Base-by-base conservation (phyloP, 1,139 yeast species). In the Hansenula lynferdii region DNA sequence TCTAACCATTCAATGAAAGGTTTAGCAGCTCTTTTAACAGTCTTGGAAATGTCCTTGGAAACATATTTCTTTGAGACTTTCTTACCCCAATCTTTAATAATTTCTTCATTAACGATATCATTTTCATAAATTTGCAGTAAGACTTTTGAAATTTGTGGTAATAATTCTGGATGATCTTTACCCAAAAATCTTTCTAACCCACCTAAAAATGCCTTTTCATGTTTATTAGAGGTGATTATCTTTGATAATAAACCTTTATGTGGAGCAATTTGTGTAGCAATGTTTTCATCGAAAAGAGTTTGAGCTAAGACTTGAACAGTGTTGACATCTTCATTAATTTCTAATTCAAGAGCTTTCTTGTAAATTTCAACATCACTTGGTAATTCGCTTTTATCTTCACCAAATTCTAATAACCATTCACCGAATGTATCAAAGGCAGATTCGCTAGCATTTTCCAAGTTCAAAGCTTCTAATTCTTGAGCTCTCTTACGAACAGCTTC, bases 401-500 rank as follows among this genome's bases (percentile, higher is more conserved):
- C 72, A 28, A 72, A 66, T 50, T 69, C 74, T 49, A 80, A 60
- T 50, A 90, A 69, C 97, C 98, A 92, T 58, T 84, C 90, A 56
- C 98, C 99, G 46, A 86, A 83, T 56, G 83, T 80, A 48, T 83
- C 85, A 60, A 71, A 75, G 42, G 70, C 61, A 37, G 62, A 63
- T 40, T 64, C 53, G 34, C 67, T 62, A 28, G 62, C 68, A 12
- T 56, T 46, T 34, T 57, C 62, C 23, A 57, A 51, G 30, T 65
- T 58, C 46, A 77, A 54, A 33, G 77, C 82, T 64, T 89, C 95
- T 49, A 90, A 72, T 59, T 85, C 95, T 56, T 80, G 72, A 41
- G 96, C 96, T 67, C 99, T 85, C 31, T 86, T 89, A 58, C 85
- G 84, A 52, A 94, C 87, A 39, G 98, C 98, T 64, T 89, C 98